Percentiles rank a stretch among this genome's conserved stretches.
Conservation (phyloP, 2,329 filamentous ascomycete species). For the Helminthosporium solani region DNA sequence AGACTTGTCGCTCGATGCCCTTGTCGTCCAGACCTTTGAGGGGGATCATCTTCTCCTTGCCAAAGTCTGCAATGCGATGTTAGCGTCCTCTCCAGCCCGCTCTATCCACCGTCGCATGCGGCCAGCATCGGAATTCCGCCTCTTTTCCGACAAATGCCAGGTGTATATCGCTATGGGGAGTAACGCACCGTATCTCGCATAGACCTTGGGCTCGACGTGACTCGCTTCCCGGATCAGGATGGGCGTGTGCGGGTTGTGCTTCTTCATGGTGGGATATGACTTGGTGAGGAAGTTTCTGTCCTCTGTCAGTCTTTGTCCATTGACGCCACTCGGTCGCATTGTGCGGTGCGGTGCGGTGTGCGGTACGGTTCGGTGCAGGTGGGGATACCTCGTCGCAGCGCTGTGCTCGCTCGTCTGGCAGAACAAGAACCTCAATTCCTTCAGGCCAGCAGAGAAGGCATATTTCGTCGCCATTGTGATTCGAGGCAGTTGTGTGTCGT, state of each 20-base stretch:
- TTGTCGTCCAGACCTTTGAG: slow-evolving; percentile 67
- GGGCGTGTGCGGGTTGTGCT: slow-evolving; percentile 90
- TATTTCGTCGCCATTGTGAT: slow-evolving; percentile 84
- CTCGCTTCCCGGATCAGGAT: slow-evolving; percentile 93
- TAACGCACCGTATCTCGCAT: slow-evolving; percentile 81
- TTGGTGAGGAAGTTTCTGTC: slow-evolving; percentile 84
- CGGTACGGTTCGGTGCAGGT: no score
- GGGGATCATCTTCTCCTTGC: slow-evolving; percentile 66
- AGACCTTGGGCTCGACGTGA: slow-evolving; percentile 81
- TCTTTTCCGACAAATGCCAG: background rate
- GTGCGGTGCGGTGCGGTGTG: no score
- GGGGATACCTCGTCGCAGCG: slow-evolving; percentile 74
- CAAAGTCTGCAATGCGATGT: slow-evolving; percentile 54
- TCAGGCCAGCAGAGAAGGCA: slow-evolving; percentile 82
- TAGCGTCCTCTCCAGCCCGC: slow-evolving; percentile 11
- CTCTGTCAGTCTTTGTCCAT: background rate
- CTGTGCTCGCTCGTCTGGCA: slow-evolving; percentile 93
- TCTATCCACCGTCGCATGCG: no score
- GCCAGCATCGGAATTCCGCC: no score
- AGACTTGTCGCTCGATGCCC: slow-evolving; percentile 68
- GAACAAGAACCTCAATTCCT: slow-evolving; percentile 96
- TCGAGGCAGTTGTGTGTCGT: slow-evolving; percentile 17
- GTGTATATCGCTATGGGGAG: no score
- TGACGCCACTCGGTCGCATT: background rate
- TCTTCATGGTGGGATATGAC: slow-evolving; percentile 98